A percentile compares a stretch with the other conserved stretches of the same genome.
Evolutionary conservation across 2,329 filamentous ascomycete species (phyloP).

Genomic region (Fusarium piperis): DNA sequence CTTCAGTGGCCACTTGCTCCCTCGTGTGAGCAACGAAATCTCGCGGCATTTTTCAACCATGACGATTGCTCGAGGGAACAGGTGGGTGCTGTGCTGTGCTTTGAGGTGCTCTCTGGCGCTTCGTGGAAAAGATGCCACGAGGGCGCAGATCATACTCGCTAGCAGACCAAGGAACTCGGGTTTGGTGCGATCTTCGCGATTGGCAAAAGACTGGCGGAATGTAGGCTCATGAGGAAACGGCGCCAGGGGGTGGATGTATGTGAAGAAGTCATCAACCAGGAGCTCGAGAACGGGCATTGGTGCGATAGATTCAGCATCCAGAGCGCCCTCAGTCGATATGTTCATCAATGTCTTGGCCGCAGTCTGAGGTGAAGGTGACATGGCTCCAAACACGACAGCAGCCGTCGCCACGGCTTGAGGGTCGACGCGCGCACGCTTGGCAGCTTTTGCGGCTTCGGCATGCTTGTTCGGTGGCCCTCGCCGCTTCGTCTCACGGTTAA

Average conservation of each 20-base stretch:
- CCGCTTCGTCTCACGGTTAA: constrained; percentile 65
- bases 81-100: constrained; percentile 67
- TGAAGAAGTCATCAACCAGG: constrained; percentile 84
- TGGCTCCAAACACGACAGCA: constrained; percentile 33
- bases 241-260: constrained; percentile 79
- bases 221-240: constrained; percentile 84
- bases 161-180: constrained; percentile 75
- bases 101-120: constrained; percentile 77
- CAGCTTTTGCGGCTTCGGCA: constrained; percentile 64
- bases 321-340: constrained; percentile 51
- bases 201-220: constrained; percentile 74
- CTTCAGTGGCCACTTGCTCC: constrained; percentile 60
- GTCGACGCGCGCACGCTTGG: constrained; percentile 58
- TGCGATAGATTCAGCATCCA: constrained; percentile 76
- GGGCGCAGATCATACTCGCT: constrained; percentile 76
- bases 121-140: constrained; percentile 81
- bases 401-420: constrained; percentile 25
- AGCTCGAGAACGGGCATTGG: constrained; percentile 74
- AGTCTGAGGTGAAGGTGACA: constrained; percentile 57
- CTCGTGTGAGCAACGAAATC: constrained; percentile 74
- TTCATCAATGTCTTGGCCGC: constrained; percentile 61
- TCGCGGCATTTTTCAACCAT: constrained; percentile 77
- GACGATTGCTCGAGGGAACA: constrained; percentile 74
- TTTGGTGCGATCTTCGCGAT: constrained; percentile 72
- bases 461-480: constrained; percentile 69